Conservation (phyloP, 169 alveolate genomes). For the Amoebophrya sp. region DNA sequence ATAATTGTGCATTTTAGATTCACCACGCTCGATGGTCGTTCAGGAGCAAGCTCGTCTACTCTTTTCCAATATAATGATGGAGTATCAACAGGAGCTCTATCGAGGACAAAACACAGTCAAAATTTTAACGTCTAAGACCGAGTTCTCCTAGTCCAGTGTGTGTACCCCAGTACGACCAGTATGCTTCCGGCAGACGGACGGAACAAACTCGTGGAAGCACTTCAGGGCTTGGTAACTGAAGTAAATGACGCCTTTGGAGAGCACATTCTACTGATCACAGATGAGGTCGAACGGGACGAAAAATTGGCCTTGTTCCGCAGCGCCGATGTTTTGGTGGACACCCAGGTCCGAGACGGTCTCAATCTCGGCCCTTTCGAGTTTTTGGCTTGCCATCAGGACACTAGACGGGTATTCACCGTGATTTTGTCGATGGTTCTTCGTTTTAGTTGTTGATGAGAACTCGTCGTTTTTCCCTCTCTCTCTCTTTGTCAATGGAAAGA, state of each 20-base stretch:
- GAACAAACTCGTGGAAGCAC: background rate
- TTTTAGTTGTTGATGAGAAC: too few relatives aligned
- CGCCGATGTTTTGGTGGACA: constrained; percentile 66
- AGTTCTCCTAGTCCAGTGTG: constrained; percentile 41
- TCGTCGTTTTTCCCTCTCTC: too few relatives aligned
- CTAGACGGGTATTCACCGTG: background rate
- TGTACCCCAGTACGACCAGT: constrained; percentile 39
- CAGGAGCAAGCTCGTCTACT: too few relatives aligned
- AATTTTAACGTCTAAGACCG: too few relatives aligned
- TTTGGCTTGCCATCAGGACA: constrained; percentile 45
- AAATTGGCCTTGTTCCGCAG: constrained; percentile 56
- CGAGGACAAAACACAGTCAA: too few relatives aligned
- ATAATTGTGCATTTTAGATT: too few relatives aligned
- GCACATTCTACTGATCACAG: constrained; percentile 35
- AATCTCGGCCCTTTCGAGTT: constrained; percentile 48
- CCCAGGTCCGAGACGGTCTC: constrained; percentile 68
- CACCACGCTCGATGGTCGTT: too few relatives aligned
- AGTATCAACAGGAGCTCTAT: too few relatives aligned
- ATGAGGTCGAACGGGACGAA: constrained; percentile 43
- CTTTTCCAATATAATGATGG: too few relatives aligned
- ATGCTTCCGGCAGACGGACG: background rate
- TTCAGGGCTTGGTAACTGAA: constrained; percentile 6
- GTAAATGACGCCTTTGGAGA: constrained; percentile 27
- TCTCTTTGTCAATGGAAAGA: background rate
- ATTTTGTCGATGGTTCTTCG: too few relatives aligned